These are phyloP conservation scores for Ambrosiella cleistominuta DNA, from an alignment of 2,329 filamentous ascomycete species.

Conservation along the genomic window DNA sequence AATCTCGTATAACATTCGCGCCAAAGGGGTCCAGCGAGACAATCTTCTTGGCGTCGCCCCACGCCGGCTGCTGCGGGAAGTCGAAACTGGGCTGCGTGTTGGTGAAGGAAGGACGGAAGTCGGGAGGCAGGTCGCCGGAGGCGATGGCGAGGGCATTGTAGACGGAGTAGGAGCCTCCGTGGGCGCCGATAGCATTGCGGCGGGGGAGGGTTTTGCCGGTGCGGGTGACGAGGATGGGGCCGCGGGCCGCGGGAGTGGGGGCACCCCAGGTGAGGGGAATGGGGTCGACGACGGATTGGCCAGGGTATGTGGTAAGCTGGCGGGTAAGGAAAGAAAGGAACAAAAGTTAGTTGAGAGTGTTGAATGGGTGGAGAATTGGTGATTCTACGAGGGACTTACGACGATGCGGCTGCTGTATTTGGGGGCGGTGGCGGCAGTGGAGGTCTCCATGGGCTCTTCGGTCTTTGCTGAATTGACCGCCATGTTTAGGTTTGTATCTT, in stretches of 20 bases:
- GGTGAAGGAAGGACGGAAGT: constrained; percentile 43
- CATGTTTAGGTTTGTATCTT: background rate
- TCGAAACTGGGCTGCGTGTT: constrained; percentile 81
- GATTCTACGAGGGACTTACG: constrained; percentile 1
- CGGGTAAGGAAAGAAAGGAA: background rate
- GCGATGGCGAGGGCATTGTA: constrained; percentile 89
- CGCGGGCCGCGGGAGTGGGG: constrained; percentile 14
- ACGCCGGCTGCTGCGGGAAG: constrained; percentile 78
- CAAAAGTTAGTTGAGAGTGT: background rate
- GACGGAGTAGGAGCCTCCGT: constrained; percentile 81
- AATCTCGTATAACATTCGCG: constrained; percentile 31
- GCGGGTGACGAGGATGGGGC: constrained; percentile 16
- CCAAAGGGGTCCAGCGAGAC: constrained; percentile 94
- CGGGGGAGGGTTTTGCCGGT: constrained; percentile 14
- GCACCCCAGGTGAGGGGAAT: constrained; percentile 15
- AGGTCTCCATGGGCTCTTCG: background rate
- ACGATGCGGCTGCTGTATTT: constrained; percentile 12
- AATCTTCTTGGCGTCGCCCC: constrained; percentile 82
- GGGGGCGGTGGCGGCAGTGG: background rate
- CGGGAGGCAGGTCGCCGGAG: constrained; percentile 67
- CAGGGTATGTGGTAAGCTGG: constrained; percentile 16
- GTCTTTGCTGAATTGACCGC: constrained; percentile 3
- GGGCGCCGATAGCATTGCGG: constrained; percentile 16
- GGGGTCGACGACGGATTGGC: constrained; percentile 16
- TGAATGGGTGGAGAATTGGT: background rate